A percentile compares a stretch with the other conserved stretches of the same genome.
These are phyloP conservation scores for Hansfordia pulvinata DNA, from an alignment of 2,329 filamentous ascomycete species.

Conservation along the genomic window DNA sequence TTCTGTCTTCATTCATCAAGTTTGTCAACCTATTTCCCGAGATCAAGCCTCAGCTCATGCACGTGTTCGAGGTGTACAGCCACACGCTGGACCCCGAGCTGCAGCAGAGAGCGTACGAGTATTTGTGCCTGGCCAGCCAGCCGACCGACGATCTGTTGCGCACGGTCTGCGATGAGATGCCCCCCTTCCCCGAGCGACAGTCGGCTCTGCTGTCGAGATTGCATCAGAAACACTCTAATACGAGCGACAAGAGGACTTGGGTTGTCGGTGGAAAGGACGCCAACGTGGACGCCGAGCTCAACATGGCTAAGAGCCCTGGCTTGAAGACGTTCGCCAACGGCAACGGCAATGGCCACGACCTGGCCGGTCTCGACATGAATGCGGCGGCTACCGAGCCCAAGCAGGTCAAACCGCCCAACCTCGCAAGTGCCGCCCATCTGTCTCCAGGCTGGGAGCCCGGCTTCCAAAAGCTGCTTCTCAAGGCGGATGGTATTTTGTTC, in stretches of 20 bases:
- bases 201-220: conserved; percentile 84
- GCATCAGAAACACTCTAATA: conserved; percentile 86
- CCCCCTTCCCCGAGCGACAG: conserved; percentile 87
- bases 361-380: conserved; percentile 73
- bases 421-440: conserved; percentile 83
- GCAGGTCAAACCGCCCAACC: conserved; percentile 57
- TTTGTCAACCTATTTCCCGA: conserved; percentile 97
- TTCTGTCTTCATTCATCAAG: conserved; percentile 91
- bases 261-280: conserved; percentile 94
- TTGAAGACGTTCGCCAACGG: conserved; percentile 71
- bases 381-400: conserved; percentile 43
- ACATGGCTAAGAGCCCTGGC: conserved; percentile 65
- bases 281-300: conserved; percentile 71
- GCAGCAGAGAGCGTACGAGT: conserved; percentile 93
- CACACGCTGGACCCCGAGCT: conserved; percentile 91
- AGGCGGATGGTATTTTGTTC: conserved; percentile 77
- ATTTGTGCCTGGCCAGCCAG: conserved; percentile 71
- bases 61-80: conserved; percentile 83
- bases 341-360: conserved; percentile 45
- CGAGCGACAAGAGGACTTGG: conserved; percentile 93
- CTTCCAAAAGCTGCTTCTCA: conserved; percentile 70
- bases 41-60: conserved; percentile 88
- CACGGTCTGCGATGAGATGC: conserved; percentile 97
- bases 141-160: conserved; percentile 83
- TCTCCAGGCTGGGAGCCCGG: conserved; percentile 92